Evolutionary conservation across 2,329 filamentous ascomycete species (phyloP).

Genomic region (Monascus ruber): DNA sequence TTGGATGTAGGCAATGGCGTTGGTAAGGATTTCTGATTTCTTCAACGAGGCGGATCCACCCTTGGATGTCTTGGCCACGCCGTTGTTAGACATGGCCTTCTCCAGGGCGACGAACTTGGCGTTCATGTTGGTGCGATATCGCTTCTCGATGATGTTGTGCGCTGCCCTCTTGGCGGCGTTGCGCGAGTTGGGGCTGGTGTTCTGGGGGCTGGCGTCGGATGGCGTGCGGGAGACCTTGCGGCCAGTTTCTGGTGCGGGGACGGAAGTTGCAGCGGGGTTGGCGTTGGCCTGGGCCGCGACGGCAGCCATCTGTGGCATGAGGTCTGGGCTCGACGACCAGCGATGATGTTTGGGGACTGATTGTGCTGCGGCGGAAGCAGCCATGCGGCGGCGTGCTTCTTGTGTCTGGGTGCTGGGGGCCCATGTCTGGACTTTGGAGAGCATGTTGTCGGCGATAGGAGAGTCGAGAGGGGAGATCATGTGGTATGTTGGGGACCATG

Average conservation of each 20-base stretch:
- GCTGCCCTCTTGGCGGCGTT: constrained; percentile 30
- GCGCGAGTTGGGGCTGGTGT: constrained; percentile 9
- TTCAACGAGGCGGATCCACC: constrained; percentile 23
- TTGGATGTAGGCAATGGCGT: constrained; percentile 26
- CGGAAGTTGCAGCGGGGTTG: background rate
- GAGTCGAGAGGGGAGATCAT: constrained; percentile 5
- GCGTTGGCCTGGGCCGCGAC: background rate
- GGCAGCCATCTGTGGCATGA: background rate
- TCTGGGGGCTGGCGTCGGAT: background rate
- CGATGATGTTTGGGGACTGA: background rate
- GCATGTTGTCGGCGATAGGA: background rate
- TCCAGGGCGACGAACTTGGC: constrained; percentile 30
- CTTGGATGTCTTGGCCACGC: constrained; percentile 13
- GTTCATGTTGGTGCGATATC: constrained; percentile 33
- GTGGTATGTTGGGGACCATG: constrained; percentile 16
- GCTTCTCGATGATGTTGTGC: constrained; percentile 32
- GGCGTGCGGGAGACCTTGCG: constrained; percentile 1
- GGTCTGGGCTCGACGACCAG: background rate
- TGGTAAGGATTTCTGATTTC: constrained; percentile 27
- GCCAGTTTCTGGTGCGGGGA: constrained; percentile 7
- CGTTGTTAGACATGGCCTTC: constrained; percentile 20
- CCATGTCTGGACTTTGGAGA: background rate
- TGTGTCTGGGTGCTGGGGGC: background rate
- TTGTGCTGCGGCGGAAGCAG: background rate
- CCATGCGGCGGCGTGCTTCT: background rate